Conservation (phyloP, 176 grass and related monocot genomes). For the Melocanna baccifera region DNA sequence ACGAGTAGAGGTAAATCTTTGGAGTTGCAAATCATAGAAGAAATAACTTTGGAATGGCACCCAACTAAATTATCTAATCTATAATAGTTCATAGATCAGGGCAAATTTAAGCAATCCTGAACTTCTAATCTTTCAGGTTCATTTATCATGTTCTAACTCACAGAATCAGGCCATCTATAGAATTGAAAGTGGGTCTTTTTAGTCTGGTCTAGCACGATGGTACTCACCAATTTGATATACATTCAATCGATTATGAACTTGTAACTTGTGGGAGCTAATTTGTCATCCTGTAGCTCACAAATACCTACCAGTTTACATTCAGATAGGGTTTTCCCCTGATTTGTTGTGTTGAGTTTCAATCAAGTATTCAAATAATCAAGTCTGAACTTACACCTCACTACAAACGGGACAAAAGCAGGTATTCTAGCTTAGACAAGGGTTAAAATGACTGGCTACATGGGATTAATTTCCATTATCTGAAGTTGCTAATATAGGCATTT, state of each 20-base stretch:
- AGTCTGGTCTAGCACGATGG: background rate
- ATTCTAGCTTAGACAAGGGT: background rate
- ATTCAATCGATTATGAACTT: background rate
- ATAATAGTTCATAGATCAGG: background rate
- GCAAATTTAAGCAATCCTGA: background rate
- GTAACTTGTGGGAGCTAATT: background rate
- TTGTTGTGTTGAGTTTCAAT: background rate
- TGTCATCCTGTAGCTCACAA: background rate
- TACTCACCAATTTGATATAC: background rate
- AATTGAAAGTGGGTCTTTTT: background rate
- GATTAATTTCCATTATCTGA: background rate
- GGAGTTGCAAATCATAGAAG: background rate
- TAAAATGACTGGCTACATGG: background rate
- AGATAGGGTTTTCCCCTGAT: background rate
- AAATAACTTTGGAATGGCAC: background rate
- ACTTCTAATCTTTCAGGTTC: background rate
- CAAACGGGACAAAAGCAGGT: background rate
- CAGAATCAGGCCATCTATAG: background rate
- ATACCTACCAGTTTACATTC: background rate
- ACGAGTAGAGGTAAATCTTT: background rate
- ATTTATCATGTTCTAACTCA: background rate
- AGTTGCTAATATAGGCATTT: background rate
- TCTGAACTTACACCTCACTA: background rate
- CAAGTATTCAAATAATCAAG: background rate
- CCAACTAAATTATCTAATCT: background rate